A percentile compares a stretch with the other conserved stretches of the same genome.
These are phyloP conservation scores for Meira miltonrushii DNA, from an alignment of 1,284 basidiomycete species.

Conservation along the genomic window DNA sequence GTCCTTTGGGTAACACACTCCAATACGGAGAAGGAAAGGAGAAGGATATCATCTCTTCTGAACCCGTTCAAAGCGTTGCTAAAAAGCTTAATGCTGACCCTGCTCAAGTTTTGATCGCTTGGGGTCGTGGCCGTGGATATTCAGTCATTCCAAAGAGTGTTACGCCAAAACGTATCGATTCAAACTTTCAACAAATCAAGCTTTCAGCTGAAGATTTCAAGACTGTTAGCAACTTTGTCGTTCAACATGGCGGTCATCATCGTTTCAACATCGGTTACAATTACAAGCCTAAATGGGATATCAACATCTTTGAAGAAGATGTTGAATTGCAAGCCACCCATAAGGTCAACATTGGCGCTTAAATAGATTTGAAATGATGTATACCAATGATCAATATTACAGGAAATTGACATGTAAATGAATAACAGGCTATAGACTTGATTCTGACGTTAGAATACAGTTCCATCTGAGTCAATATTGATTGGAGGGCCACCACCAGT, in stretches of 20 bases:
- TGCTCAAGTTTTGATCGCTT: conserved; percentile 53
- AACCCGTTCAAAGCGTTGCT: conserved; percentile 49
- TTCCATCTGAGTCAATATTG: conserved; percentile 16
- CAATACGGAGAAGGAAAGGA: conserved; percentile 6
- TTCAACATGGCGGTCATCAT: conserved; percentile 37
- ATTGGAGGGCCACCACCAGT: conserved; percentile 75
- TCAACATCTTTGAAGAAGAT: conserved; percentile 45
- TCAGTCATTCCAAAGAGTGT: conserved; percentile 54
- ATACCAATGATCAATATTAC: background rate
- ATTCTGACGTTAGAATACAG: conserved; percentile 10
- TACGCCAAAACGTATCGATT: conserved; percentile 48
- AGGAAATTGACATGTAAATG: too few relatives aligned
- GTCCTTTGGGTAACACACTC: conserved; percentile 52
- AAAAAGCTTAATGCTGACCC: conserved; percentile 45
- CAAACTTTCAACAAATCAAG: conserved; percentile 52
- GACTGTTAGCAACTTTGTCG: conserved; percentile 33
- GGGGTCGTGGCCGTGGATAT: conserved; percentile 53
- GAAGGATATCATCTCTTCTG: conserved; percentile 41
- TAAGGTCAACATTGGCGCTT: conserved; percentile 30
- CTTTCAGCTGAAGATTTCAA: conserved; percentile 48
- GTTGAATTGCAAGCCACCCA: conserved; percentile 27
- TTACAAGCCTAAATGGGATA: conserved; percentile 32
- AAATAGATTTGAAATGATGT: background rate
- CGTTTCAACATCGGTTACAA: conserved; percentile 47
- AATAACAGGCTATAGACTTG: too few relatives aligned